Evolutionary conservation across 2,329 filamentous ascomycete species (phyloP).

Genomic region (Zymoseptoria brevis): DNA sequence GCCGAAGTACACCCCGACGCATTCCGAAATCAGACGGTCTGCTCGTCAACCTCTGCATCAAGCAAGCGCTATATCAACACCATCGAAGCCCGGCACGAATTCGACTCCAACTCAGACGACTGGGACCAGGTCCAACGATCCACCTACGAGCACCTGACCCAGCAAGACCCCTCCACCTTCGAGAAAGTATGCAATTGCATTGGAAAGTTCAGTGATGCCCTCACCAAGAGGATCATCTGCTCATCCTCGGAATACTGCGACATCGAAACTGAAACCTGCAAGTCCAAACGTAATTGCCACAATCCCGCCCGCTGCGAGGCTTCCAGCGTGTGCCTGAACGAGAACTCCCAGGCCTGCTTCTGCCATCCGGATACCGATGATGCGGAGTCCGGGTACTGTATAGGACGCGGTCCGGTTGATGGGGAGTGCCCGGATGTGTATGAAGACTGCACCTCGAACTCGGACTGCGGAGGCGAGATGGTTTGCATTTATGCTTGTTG

Average conservation of each 20-base stretch:
- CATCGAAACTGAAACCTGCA: slow-evolving; percentile 1
- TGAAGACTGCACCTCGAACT: slow-evolving; percentile 11
- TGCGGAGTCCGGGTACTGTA: slow-evolving; percentile 11
- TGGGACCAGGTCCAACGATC: neutral
- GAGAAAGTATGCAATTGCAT: neutral
- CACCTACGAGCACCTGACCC: neutral
- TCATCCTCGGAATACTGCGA: slow-evolving; percentile 3
- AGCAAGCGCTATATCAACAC: neutral
- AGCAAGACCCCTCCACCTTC: neutral
- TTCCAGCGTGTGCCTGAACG: slow-evolving; percentile 10
- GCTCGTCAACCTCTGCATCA: neutral
- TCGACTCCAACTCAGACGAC: neutral
- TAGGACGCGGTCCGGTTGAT: slow-evolving; percentile 6
- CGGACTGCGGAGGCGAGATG: slow-evolving; percentile 10
- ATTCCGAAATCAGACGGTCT: neutral
- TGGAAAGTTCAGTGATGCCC: neutral
- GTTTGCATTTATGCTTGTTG: slow-evolving; percentile 17
- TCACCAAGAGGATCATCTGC: slow-evolving; percentile 5
- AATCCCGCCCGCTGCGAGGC: slow-evolving; percentile 12
- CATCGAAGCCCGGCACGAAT: neutral
- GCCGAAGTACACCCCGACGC: neutral
- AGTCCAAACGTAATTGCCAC: slow-evolving; percentile 8
- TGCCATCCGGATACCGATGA: slow-evolving; percentile 13
- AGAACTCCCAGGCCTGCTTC: slow-evolving; percentile 8
- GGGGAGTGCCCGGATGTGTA: slow-evolving; percentile 9